These are phyloP conservation scores for Zalaria obscura DNA, from an alignment of 2,329 filamentous ascomycete species.

Conservation along the genomic window DNA sequence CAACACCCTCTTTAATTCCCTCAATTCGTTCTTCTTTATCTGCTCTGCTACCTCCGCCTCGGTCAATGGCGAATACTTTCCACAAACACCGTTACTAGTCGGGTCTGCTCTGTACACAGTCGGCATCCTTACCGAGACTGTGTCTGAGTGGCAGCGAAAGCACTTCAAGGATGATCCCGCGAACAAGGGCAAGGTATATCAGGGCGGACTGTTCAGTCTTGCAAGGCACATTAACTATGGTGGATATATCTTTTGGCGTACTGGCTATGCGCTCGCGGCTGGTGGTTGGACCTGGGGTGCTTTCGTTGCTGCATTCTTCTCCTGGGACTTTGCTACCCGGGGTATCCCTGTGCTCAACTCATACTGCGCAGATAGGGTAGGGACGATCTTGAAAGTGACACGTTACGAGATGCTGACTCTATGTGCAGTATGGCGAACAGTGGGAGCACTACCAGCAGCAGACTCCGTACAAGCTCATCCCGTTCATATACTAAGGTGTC, in stretches of 20 bases:
- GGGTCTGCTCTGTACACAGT: constrained; percentile 35
- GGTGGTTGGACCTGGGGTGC: constrained; percentile 34
- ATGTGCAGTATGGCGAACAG: constrained; percentile 23
- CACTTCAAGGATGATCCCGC: constrained; percentile 35
- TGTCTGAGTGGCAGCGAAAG: constrained; percentile 43
- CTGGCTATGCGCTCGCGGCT: constrained; percentile 32
- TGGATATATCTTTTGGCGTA: constrained; percentile 37
- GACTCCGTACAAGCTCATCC: constrained; percentile 25
- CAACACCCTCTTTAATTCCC: constrained; percentile 42
- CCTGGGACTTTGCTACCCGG: constrained; percentile 30
- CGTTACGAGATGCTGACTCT: constrained; percentile 1
- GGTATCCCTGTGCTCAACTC: constrained; percentile 34
- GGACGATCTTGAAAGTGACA: constrained; percentile 4
- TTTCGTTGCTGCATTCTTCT: constrained; percentile 25
- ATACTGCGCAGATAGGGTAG: constrained; percentile 30
- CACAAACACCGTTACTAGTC: constrained; percentile 28
- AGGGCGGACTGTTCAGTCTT: constrained; percentile 33
- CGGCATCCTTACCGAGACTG: constrained; percentile 40
- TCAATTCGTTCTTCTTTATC: constrained; percentile 41
- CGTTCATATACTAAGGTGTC: constrained; percentile 16
- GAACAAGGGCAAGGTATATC: constrained; percentile 39
- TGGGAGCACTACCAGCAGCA: constrained; percentile 22
- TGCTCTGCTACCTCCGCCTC: constrained; percentile 33
- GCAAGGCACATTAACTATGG: constrained; percentile 42
- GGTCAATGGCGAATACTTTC: constrained; percentile 23